Percentiles rank a stretch among this genome's conserved stretches.
Evolutionary conservation across 345 rosid species (phyloP).

Genomic region (Acer campestre): DNA sequence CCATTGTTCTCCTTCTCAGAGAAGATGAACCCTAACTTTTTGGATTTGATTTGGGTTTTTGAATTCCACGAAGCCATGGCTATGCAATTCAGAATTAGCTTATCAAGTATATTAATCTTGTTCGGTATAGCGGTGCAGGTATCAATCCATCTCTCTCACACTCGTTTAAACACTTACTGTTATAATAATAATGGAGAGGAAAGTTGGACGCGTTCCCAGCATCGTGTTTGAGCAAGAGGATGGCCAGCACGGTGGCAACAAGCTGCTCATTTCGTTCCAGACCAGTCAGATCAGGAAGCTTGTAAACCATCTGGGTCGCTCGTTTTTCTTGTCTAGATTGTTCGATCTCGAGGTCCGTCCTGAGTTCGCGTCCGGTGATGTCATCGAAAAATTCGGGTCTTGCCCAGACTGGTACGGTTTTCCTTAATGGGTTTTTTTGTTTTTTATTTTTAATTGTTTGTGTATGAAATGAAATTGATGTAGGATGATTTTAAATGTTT

Average conservation of each 20-base stretch:
- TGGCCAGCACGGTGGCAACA: conserved; percentile 93
- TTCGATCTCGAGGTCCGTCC: conserved; percentile 83
- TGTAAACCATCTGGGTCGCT: conserved; percentile 68
- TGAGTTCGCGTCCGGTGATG: conserved; percentile 57
- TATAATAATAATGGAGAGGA: conserved; percentile 45
- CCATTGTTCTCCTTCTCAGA: no score
- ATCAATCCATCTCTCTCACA: no score
- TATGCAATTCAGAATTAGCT: no score
- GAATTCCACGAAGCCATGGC: no score
- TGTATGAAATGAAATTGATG: no score
- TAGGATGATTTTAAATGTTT: not conserved
- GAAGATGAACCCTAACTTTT: no score
- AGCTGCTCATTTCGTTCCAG: conserved; percentile 78
- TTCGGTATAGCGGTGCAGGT: no score
- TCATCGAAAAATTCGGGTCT: conserved; percentile 75
- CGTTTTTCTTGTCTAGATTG: conserved; percentile 79
- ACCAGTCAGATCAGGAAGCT: conserved; percentile 84
- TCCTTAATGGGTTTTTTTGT: not conserved
- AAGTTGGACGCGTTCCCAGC: conserved; percentile 76
- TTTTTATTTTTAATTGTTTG: not conserved
- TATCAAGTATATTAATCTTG: no score
- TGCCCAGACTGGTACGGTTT: conserved; percentile 73
- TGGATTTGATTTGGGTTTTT: no score
- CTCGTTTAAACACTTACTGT: no score
- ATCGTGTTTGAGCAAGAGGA: conserved; percentile 88